Evolutionary conservation across 139 green algal genomes (phyloP), one percentile per base, ranked within the genome.

Genomic region (Chlamydomonas sp.): DNA sequence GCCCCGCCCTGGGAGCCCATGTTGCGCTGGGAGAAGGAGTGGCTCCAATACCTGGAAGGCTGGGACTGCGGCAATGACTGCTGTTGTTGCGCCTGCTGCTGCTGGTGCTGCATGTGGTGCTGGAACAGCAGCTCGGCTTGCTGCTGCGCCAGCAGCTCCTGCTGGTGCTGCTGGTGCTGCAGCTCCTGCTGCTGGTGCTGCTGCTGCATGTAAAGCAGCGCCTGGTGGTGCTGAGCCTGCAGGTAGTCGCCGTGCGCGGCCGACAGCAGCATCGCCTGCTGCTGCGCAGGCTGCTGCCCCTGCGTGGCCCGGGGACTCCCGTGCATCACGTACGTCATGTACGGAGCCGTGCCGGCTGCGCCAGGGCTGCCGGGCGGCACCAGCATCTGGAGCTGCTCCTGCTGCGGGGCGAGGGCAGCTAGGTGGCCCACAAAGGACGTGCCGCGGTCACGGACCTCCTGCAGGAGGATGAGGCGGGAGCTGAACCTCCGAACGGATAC

Each of bases 381-480:
- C 8, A 67, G 57, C 66, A 71, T 49, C 31, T 49, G 31, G 31
- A 15, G 62, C 9, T 71, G 14, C 62, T 83, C 3, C 14, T 58
- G 62, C 10, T 73, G 61, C 6, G 63, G 20, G 6, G n/a, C 5
- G n/a, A 73, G 58, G 7, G 31, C 59, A 6, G 57, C 76, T 63
- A 16, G 76, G 3, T 77, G 79, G 2, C 69, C 69, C 5, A 68
- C 7, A 2, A 87, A 60, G 4, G 83, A 62, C 5, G 66, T 1
- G 6, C 63, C 80, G 7, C 83, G 83, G 63, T 87, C 62, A 0
- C 83, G 72, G 1, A 73, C 31, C 17, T 87, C 83, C 83, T 87
- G 83, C 72, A 49, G 31, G 31, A 49, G 31, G 31, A 49, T 49
- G 31, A 49, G 31, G 66, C 66, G 12, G 66, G 10, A 71, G 66